These are phyloP conservation scores for Camelina sativa DNA, from an alignment of 345 rosid species.

Conservation along the genomic window DNA sequence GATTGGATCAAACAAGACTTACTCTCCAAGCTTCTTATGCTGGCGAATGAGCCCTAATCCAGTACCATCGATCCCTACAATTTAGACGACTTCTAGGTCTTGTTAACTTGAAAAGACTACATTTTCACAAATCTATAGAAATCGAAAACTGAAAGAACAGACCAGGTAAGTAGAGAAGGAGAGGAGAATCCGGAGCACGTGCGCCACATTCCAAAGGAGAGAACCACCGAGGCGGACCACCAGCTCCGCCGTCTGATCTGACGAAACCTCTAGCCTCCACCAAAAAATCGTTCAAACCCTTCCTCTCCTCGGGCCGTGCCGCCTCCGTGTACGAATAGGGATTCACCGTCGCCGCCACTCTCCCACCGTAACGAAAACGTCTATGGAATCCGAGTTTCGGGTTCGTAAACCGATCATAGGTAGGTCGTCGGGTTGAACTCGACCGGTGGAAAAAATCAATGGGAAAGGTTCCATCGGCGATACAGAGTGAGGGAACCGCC, in stretches of 20 bases:
- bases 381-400: background rate
- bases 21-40: conserved; percentile 65
- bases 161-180: conserved; percentile 68
- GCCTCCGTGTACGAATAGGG: conserved; percentile 35
- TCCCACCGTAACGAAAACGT: background rate
- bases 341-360: conserved; percentile 24
- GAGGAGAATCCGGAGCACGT: conserved; percentile 50
- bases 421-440: conserved; percentile 12
- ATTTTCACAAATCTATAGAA: background rate
- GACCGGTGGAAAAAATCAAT: background rate
- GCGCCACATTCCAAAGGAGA: conserved; percentile 59
- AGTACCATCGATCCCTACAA: conserved; percentile 74
- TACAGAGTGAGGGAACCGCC: conserved; percentile 27
- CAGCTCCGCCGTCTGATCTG: conserved; percentile 51
- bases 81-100: background rate
- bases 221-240: conserved; percentile 79
- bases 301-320: conserved; percentile 39
- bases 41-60: conserved; percentile 73
- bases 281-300: conserved; percentile 49
- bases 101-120: background rate
- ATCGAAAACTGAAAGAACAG: conserved; percentile 3
- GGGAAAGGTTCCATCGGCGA: conserved; percentile 38
- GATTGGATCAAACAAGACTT: conserved; percentile 25
- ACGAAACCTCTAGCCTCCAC: conserved; percentile 48
- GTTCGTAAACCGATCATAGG: background rate